Conservation (phyloP, 768 basidiomycete species). For the Melanogaster broomeanus region DNA sequence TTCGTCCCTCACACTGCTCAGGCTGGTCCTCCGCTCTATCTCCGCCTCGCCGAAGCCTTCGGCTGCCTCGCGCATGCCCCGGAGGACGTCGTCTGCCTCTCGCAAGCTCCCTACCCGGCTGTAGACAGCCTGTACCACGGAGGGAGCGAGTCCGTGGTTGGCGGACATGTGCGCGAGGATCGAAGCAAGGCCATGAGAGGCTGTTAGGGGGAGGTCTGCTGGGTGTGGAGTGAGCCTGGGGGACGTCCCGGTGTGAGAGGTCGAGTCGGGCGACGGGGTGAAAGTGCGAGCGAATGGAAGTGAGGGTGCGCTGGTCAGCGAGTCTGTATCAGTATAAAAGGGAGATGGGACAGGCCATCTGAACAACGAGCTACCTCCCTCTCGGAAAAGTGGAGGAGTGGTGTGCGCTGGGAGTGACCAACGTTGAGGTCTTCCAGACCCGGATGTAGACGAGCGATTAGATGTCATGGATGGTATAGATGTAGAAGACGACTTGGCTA, state of each 20-base stretch:
- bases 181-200: slow-evolving; percentile 30
- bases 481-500: slow-evolving; percentile 8
- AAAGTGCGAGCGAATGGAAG: background rate
- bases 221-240: slow-evolving; percentile 7
- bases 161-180: slow-evolving; percentile 42
- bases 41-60: slow-evolving; percentile 26
- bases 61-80: slow-evolving; percentile 39
- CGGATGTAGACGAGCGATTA: slow-evolving; percentile 10
- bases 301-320: background rate
- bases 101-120: slow-evolving; percentile 33
- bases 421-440: slow-evolving; percentile 6
- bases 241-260: background rate
- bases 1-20: too few species aligned
- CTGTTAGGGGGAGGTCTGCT: slow-evolving; percentile 13
- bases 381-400: slow-evolving; percentile 3
- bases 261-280: background rate
- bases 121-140: slow-evolving; percentile 44
- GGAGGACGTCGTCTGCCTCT: slow-evolving; percentile 40
- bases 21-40: slow-evolving; percentile 5
- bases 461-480: slow-evolving; percentile 9
- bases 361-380: background rate
- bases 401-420: slow-evolving; percentile 18
- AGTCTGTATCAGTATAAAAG: background rate
- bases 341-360: background rate
- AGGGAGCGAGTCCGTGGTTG: slow-evolving; percentile 45